These are phyloP conservation scores for Dianthus caryophyllus DNA, from an alignment of 148 eudicot species.

Conservation along the genomic window DNA sequence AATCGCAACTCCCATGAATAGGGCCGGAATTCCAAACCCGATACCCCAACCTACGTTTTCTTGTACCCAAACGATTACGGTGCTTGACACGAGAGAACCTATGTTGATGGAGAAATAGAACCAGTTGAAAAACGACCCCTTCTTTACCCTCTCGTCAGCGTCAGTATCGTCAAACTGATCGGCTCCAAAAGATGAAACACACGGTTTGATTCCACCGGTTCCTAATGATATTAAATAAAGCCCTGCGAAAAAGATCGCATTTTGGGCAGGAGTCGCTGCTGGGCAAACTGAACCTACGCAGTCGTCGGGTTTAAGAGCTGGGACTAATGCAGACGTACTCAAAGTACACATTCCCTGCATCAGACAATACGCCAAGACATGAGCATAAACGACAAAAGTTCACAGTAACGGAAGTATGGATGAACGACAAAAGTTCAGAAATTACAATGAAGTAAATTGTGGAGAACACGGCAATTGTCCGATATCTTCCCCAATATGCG, in stretches of 20 bases:
- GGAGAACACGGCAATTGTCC: conserved; percentile 81
- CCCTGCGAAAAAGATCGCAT: conserved; percentile 39
- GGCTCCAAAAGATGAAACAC: conserved; percentile 59
- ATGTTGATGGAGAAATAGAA: conserved; percentile 45
- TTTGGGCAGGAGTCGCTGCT: conserved; percentile 40
- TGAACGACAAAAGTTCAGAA: not conserved
- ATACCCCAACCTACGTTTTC: conserved; percentile 45
- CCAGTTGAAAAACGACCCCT: conserved; percentile 51
- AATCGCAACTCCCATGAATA: conserved; percentile 41
- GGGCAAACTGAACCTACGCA: conserved; percentile 38
- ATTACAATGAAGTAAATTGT: conserved; percentile 69
- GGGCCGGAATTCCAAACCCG: conserved; percentile 43
- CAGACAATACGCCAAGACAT: not conserved
- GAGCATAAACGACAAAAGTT: not conserved
- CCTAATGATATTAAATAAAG: conserved; percentile 49
- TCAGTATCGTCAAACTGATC: conserved; percentile 53
- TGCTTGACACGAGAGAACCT: conserved; percentile 41
- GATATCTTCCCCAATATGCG: conserved; percentile 86
- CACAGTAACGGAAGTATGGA: not conserved
- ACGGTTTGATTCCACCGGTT: conserved; percentile 54
- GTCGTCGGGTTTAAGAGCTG: conserved; percentile 30
- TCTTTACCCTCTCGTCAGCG: conserved; percentile 37
- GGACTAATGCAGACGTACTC: conserved; percentile 55
- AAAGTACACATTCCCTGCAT: conserved; percentile 39
- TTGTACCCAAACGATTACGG: conserved; percentile 42